Evolutionary conservation across 257 asterid genomes (phyloP).

Genomic region (Solanum pimpinellifolium): DNA sequence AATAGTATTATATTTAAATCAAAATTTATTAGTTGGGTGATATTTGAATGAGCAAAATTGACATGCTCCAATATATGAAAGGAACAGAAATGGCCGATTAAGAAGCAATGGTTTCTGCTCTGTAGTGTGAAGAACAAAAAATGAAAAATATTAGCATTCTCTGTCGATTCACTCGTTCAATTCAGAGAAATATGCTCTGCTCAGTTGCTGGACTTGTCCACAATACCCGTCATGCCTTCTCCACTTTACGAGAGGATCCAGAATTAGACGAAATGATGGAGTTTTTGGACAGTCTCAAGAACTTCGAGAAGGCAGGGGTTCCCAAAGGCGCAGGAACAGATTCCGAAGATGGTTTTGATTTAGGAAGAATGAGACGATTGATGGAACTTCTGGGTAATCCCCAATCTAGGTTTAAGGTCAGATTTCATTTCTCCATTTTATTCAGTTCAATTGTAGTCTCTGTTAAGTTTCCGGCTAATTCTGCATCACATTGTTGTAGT

Average conservation of each 20-base stretch:
- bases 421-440: background rate
- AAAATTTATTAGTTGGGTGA: no score
- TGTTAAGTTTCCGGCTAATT: background rate
- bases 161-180: background rate
- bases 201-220: slow-evolving; percentile 3
- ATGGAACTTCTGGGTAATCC: slow-evolving; percentile 73
- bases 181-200: background rate
- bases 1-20: no score
- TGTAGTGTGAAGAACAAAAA: background rate
- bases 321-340: slow-evolving; percentile 88
- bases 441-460: background rate
- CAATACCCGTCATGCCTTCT: slow-evolving; percentile 12
- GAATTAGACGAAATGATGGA: slow-evolving; percentile 43
- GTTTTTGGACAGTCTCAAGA: slow-evolving; percentile 61
- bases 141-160: background rate
- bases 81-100: background rate
- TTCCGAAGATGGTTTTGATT: slow-evolving; percentile 71
- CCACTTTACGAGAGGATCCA: slow-evolving; percentile 25
- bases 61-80: no score
- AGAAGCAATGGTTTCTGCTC: background rate
- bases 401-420: slow-evolving; percentile 73
- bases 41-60: no score
- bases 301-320: slow-evolving; percentile 77
- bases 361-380: slow-evolving; percentile 74
- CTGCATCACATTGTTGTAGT: no score